Percentiles rank a stretch among this genome's conserved stretches.
Evolutionary conservation across 495 filamentous ascomycete species (phyloP).

Genomic region (Physcia stellaris): DNA sequence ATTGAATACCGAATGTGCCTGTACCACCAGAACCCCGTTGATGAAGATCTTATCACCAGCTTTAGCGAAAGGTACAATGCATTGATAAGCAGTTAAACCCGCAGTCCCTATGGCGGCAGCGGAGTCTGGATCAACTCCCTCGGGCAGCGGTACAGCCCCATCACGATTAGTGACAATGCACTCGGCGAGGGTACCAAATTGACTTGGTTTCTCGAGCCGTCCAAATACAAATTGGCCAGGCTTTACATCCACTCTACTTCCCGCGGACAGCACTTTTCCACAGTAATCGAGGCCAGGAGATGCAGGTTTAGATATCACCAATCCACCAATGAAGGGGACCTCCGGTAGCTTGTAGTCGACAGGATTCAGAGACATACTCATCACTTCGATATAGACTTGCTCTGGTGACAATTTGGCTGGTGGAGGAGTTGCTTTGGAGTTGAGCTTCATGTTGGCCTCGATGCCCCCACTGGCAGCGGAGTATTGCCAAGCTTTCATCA

Average conservation of each 20-base stretch:
- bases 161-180: conserved; percentile 25
- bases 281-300: conserved; percentile 52
- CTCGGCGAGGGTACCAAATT: conserved; percentile 40
- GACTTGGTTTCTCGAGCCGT: conserved; percentile 17
- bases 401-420: conserved; percentile 22
- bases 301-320: conserved; percentile 32
- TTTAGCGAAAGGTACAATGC: conserved; percentile 36
- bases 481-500: conserved; percentile 54
- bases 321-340: conserved; percentile 26
- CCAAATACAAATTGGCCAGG: conserved; percentile 47
- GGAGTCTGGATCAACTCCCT: conserved; percentile 34
- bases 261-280: conserved; percentile 34
- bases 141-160: conserved; percentile 27
- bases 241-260: conserved; percentile 19
- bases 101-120: conserved; percentile 41
- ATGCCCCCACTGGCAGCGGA: conserved; percentile 30
- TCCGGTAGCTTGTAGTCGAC: conserved; percentile 58
- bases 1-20: conserved; percentile 49
- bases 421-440: conserved; percentile 26
- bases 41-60: conserved; percentile 47
- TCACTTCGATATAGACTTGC: conserved; percentile 42
- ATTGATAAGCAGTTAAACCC: conserved; percentile 45
- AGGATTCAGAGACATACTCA: conserved; percentile 46
- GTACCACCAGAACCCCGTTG: conserved; percentile 55
- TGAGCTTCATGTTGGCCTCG: conserved; percentile 39